Percentiles rank a stretch among this genome's conserved stretches.
Evolutionary conservation across 2,329 filamentous ascomycete genomes (phyloP).

Genomic region (Penicillium sclerotigenum): DNA sequence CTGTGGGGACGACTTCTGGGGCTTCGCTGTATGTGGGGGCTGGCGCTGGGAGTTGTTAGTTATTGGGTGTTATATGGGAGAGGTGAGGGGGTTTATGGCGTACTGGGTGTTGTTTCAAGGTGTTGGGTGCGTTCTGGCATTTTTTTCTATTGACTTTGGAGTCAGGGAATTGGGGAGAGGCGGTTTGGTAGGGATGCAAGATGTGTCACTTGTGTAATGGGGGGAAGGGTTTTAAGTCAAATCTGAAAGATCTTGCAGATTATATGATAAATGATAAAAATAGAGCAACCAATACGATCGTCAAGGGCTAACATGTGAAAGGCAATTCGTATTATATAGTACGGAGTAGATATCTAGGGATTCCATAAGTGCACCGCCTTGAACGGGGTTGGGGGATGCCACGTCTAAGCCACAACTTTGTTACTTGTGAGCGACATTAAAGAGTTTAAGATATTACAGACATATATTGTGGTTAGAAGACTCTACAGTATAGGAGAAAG

Average conservation of each 20-base stretch:
- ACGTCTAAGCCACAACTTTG: background rate
- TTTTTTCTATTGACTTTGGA: background rate
- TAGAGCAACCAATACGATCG: background rate
- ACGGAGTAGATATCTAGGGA: background rate
- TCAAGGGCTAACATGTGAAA: background rate
- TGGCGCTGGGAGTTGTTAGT: background rate
- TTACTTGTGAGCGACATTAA: too few species aligned
- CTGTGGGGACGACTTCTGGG: background rate
- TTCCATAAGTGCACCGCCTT: background rate
- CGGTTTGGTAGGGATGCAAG: background rate
- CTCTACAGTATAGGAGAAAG: background rate
- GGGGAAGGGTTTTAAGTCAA: background rate
- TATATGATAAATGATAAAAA: background rate
- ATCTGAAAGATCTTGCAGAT: background rate
- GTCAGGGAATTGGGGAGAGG: background rate
- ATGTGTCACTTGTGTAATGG: background rate
- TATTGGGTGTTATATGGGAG: background rate
- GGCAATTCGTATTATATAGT: background rate
- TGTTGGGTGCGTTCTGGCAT: background rate
- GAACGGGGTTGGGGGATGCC: background rate
- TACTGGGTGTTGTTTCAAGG: background rate
- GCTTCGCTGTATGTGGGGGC: constrained; percentile 3
- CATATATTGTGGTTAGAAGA: background rate
- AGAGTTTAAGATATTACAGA: background rate
- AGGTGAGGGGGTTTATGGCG: background rate